phyloP scores from a whole-genome alignment of 2,329 filamentous ascomycete genomes.

The Fusarium sp. region DNA sequence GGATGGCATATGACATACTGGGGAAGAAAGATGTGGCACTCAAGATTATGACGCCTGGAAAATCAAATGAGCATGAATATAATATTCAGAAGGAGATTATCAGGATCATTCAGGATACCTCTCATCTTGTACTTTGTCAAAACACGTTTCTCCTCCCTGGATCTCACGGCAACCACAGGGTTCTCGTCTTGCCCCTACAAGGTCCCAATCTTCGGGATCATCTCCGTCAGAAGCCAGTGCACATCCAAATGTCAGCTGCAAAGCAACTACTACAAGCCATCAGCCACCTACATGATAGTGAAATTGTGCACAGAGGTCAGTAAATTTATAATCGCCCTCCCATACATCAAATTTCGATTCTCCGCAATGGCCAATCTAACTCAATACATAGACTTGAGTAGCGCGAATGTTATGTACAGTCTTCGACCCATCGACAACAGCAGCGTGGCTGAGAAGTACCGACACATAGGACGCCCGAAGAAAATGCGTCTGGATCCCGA shows the following conservation, averaged over 20 bases:
- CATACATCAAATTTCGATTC: too few relatives aligned
- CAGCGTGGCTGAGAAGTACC: background rate
- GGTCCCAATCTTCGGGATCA: background rate
- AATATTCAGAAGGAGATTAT: background rate
- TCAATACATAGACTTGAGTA: background rate
- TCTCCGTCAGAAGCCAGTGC: background rate
- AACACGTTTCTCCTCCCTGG: background rate
- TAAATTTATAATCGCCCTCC: accelerated
- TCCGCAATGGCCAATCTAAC: accelerated
- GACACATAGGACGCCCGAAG: accelerated
- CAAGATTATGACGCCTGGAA: background rate
- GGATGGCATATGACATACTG: background rate
- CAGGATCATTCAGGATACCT: accelerated
- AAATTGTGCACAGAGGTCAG: background rate
- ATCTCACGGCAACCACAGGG: accelerated
- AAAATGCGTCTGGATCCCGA: accelerated
- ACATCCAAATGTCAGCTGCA: background rate
- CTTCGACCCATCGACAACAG: background rate
- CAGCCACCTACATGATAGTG: background rate
- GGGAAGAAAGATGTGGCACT: background rate
- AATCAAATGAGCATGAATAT: background rate
- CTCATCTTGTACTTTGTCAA: background rate
- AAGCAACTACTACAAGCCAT: background rate
- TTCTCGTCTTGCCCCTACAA: background rate
- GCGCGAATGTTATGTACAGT: background rate